These are phyloP conservation scores for Cucurbita moschata DNA, from an alignment of 306 rosid species.

Conservation along the genomic window DNA sequence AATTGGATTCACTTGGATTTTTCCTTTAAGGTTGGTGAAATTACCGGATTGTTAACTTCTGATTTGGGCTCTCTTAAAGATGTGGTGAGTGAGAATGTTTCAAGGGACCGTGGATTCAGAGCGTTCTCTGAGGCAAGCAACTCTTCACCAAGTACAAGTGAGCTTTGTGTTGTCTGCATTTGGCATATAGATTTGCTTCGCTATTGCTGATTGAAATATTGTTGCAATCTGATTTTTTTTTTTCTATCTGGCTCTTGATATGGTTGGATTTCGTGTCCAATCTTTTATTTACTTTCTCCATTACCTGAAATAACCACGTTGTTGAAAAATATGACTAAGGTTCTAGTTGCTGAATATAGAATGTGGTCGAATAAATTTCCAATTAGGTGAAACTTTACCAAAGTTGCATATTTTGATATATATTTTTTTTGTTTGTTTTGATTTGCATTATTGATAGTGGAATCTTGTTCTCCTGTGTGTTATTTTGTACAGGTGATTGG, in stretches of 20 bases:
- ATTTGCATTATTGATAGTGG: neutral
- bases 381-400: neutral
- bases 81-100: constrained; percentile 68
- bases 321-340: constrained; percentile 1
- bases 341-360: neutral
- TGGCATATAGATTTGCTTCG: constrained; percentile 20
- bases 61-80: constrained; percentile 76
- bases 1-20: constrained; percentile 21
- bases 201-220: constrained; percentile 2
- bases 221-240: neutral
- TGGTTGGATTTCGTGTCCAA: neutral
- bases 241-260: neutral
- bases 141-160: constrained; percentile 83
- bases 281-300: neutral
- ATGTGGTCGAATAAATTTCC: neutral
- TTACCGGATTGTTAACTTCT: constrained; percentile 80
- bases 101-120: constrained; percentile 96
- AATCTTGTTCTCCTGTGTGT: constrained; percentile 10
- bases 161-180: constrained; percentile 70
- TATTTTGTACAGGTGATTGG: constrained; percentile 55
- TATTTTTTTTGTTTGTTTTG: neutral
- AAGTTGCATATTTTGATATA: neutral
- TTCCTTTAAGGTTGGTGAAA: constrained; percentile 66
- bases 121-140: constrained; percentile 99
- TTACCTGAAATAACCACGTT: neutral